phyloP scores from a whole-genome alignment of 495 filamentous ascomycete species.

The Neurospora tetraspora region DNA sequence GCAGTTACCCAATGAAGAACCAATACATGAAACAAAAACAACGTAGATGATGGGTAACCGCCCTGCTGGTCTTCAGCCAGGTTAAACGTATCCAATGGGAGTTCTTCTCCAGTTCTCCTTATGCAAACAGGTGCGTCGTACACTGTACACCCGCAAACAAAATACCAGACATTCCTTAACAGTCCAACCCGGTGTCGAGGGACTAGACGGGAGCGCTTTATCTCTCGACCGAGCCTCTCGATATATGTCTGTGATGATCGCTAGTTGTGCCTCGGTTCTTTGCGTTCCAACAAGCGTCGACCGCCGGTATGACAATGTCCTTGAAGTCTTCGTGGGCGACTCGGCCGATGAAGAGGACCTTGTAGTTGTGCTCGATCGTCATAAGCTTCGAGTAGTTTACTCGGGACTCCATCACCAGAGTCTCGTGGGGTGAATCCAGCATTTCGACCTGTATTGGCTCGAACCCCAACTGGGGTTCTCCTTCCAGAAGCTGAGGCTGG shows the following conservation, averaged over 20 bases:
- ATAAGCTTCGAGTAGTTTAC: constrained; percentile 36
- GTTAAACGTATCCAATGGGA: neutral
- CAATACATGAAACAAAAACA: neutral
- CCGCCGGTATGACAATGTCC: constrained; percentile 27
- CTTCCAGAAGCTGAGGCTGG: constrained; percentile 19
- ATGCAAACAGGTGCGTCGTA: neutral
- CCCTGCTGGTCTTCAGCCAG: neutral
- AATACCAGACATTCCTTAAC: neutral
- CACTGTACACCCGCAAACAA: neutral
- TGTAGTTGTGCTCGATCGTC: constrained; percentile 40
- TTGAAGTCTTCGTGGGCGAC: constrained; percentile 24
- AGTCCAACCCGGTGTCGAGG: neutral
- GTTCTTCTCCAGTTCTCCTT: neutral
- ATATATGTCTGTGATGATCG: neutral
- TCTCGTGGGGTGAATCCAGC: constrained; percentile 25
- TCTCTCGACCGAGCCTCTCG: neutral
- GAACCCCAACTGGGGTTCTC: constrained; percentile 35
- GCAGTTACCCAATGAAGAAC: neutral
- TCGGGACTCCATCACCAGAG: constrained; percentile 33
- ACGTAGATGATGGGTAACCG: neutral
- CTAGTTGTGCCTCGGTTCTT: constrained; percentile 18
- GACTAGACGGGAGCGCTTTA: neutral
- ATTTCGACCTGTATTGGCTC: constrained; percentile 25
- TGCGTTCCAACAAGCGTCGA: constrained; percentile 36
- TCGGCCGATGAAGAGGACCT: constrained; percentile 34